Base-by-base conservation (phyloP, 169 alveolate genomes). In the Plasmodium falciparum region DNA sequence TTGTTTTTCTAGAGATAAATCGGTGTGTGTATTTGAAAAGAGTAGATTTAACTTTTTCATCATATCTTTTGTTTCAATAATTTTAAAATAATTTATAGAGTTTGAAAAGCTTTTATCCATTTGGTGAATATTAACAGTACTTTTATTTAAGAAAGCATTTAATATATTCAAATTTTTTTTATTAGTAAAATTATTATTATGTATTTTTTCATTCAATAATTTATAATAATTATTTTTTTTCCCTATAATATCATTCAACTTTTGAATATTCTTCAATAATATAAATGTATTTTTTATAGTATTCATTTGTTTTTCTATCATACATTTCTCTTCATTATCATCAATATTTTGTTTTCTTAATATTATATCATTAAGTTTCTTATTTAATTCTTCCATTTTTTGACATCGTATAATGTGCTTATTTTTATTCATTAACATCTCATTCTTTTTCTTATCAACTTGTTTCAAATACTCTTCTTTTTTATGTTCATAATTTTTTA, bases 321-420 rank as follows among this genome's bases (percentile, higher is more conserved):
- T 73, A 43, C 59, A 33, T 67, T 80, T 80, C 24, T 80, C 85
- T 47, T 80, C 90, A 54, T 80, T 80, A 80, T 80, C 83, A 58
- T 80, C 90, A 54, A 80, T 80, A 45, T 69, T 80, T 80, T 80
- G 90, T 62, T 80, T 80, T 43, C 73, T 52, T 80, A 80, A 52
- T 49, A 80, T 47, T 80, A 80, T 80, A 67, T 80, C 85, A 50
- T 80, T 80, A 5, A 80, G 65, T 50, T 67, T 80, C n/a, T 73
- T 59, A 24, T 80, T 80, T 63, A 80, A 49, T 24, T 80, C 66
- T 69, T 80, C 90, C 90, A 80, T 80, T 80, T 80, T 80, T 49
- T 80, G 90, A 13, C 90, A 80, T 63, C 58, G 54, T 43, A 80
- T 80, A 49, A 80, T 54, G 52, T 80, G 90, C 24, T 80, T 69